These are phyloP conservation scores for Chaetomium tenue DNA, from an alignment of 495 filamentous ascomycete genomes.

Conservation along the genomic window DNA sequence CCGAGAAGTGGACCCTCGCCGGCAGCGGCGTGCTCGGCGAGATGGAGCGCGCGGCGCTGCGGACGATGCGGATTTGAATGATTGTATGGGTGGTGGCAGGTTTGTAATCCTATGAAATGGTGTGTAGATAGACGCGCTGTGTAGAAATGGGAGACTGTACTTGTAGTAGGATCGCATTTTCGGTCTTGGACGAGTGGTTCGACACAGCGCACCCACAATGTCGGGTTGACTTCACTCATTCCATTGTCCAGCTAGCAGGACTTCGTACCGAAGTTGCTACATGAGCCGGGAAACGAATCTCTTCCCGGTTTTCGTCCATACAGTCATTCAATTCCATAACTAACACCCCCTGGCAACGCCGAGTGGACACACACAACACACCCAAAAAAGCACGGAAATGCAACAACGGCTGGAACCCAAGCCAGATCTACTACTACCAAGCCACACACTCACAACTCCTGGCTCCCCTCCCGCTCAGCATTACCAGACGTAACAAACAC, in stretches of 20 bases:
- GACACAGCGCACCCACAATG: background rate
- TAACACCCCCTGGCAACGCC: slow-evolving; percentile 6
- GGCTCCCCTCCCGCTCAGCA: slow-evolving; percentile 38
- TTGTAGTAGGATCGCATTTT: slow-evolving; percentile 16
- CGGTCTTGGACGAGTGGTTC: background rate
- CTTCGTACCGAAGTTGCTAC: background rate
- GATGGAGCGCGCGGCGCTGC: slow-evolving; percentile 63
- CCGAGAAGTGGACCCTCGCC: slow-evolving; percentile 80
- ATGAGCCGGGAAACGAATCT: background rate
- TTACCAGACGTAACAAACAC: slow-evolving; percentile 63
- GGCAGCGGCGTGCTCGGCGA: slow-evolving; percentile 82
- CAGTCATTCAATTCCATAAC: slow-evolving; percentile 11
- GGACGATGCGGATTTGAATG: slow-evolving; percentile 44
- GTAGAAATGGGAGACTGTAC: slow-evolving; percentile 16
- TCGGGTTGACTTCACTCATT: background rate
- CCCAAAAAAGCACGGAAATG: background rate
- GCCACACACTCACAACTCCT: slow-evolving; percentile 27
- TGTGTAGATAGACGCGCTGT: slow-evolving; percentile 1
- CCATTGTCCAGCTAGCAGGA: slow-evolving; percentile 1
- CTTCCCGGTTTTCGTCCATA: background rate
- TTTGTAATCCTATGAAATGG: slow-evolving; percentile 14
- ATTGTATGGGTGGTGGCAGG: background rate
- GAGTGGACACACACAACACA: background rate
- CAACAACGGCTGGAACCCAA: background rate
- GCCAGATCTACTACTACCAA: background rate